phyloP scores from a whole-genome alignment of 202 grass and related monocot genomes.

The Thinopyrum obtusiflorum region DNA sequence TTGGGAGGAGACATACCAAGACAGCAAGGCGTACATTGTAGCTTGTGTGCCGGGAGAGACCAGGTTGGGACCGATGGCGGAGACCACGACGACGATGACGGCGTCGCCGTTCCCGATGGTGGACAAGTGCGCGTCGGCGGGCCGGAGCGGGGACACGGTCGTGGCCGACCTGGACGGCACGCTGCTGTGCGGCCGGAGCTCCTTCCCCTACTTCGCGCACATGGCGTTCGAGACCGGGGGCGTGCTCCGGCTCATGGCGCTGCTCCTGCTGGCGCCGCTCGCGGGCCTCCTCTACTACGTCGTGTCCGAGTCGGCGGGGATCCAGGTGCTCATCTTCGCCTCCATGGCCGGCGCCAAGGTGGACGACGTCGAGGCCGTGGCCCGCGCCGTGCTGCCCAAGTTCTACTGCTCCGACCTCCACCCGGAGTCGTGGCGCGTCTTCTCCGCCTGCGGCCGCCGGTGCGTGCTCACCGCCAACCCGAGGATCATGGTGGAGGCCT shows the following conservation, averaged over 20 bases:
- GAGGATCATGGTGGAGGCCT: conserved; percentile 71
- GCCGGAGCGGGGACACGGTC: conserved; percentile 48
- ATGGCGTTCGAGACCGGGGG: conserved; percentile 68
- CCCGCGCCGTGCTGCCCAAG: conserved; percentile 77
- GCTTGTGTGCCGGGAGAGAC: background rate
- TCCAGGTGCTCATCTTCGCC: conserved; percentile 73
- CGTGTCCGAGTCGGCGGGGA: conserved; percentile 64
- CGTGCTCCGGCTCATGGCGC: conserved; percentile 40
- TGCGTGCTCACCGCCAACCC: conserved; percentile 83
- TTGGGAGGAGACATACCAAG: background rate
- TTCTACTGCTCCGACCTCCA: conserved; percentile 72
- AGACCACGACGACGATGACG: background rate
- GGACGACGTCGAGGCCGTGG: conserved; percentile 56
- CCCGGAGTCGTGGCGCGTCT: conserved; percentile 78
- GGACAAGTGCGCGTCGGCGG: conserved; percentile 57
- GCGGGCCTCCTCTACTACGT: conserved; percentile 54
- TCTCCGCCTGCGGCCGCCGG: conserved; percentile 59
- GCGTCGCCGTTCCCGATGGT: conserved; percentile 47
- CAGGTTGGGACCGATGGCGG: background rate
- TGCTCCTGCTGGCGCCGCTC: conserved; percentile 52
- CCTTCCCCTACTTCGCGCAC: conserved; percentile 78
- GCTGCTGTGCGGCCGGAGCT: conserved; percentile 57
- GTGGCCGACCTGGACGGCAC: conserved; percentile 77
- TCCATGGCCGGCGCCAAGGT: conserved; percentile 47
- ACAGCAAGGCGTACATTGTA: background rate